Conservation (phyloP, 805 yeast species). For the Sporopachydermia quercuum region DNA sequence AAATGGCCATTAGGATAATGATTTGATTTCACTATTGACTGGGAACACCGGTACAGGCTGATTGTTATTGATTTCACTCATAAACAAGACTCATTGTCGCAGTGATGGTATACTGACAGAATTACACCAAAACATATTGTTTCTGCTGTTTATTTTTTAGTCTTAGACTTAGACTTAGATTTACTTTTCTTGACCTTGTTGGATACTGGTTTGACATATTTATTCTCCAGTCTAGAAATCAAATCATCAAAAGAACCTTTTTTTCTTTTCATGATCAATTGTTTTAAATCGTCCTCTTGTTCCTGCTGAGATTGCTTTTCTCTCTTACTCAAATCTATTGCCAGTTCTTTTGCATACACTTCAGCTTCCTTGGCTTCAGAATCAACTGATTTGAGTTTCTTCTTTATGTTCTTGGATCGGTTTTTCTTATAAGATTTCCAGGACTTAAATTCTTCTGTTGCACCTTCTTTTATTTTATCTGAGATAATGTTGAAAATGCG, state of each 20-base stretch:
- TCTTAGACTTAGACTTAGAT: not conserved
- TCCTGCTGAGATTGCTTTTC: slow-evolving; percentile 1
- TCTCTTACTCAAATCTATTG: not conserved
- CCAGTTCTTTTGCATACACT: not conserved
- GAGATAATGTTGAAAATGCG: not conserved
- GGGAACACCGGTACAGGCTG: too few species aligned
- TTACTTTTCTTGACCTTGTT: not conserved
- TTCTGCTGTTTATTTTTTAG: too few species aligned
- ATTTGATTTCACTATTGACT: too few species aligned
- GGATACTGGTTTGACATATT: slow-evolving; percentile 16
- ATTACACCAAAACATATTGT: too few species aligned
- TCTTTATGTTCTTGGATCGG: not conserved
- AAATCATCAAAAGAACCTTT: slow-evolving; percentile 14
- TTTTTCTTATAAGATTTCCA: not conserved
- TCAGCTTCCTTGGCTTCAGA: slow-evolving; percentile 4
- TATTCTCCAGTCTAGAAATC: slow-evolving; percentile 18
- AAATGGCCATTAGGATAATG: too few species aligned
- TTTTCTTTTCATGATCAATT: slow-evolving; percentile 20
- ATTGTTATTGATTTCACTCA: too few species aligned
- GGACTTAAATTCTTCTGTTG: not conserved
- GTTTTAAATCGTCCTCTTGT: slow-evolving; percentile 19
- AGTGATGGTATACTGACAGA: too few species aligned
- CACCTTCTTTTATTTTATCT: not conserved
- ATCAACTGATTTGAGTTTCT: not conserved
- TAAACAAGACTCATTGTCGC: too few species aligned